phyloP scores from a whole-genome alignment of 768 basidiomycete genomes.

The Agaricus sinodeliciosus region DNA sequence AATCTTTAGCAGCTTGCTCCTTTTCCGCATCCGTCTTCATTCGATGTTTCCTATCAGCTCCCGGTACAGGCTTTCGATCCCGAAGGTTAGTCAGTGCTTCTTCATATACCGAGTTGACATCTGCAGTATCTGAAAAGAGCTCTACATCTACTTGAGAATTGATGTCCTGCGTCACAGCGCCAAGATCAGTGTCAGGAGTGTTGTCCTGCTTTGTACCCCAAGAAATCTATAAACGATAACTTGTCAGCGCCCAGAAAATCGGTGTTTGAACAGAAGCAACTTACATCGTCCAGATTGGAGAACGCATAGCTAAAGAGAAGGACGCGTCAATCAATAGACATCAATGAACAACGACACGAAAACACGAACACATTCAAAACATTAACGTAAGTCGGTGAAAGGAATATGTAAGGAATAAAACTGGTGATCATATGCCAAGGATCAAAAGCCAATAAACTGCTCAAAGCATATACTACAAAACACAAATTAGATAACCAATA shows the following conservation, averaged over 20 bases:
- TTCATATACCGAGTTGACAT: slow-evolving; percentile 79
- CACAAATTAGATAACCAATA: background rate
- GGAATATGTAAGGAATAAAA: slow-evolving; percentile 80
- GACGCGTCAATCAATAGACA: background rate
- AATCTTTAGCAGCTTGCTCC: slow-evolving; percentile 73
- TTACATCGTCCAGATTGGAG: slow-evolving; percentile 78
- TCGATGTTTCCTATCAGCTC: slow-evolving; percentile 19
- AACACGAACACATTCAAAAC: slow-evolving; percentile 64
- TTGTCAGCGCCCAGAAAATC: background rate
- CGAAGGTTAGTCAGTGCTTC: slow-evolving; percentile 72
- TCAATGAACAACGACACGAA: background rate
- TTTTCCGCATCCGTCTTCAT: slow-evolving; percentile 46
- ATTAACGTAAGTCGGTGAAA: slow-evolving; percentile 79
- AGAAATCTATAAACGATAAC: slow-evolving; percentile 49
- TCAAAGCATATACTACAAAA: slow-evolving; percentile 60
- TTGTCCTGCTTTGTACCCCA: slow-evolving; percentile 97
- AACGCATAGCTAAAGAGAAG: slow-evolving; percentile 61
- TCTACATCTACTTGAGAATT: slow-evolving; percentile 84
- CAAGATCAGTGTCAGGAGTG: slow-evolving; percentile 67
- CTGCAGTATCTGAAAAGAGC: slow-evolving; percentile 73
- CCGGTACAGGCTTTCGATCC: slow-evolving; percentile 25
- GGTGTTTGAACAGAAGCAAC: slow-evolving; percentile 18
- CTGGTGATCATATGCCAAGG: slow-evolving; percentile 97
- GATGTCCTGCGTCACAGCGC: slow-evolving; percentile 75
- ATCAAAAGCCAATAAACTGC: slow-evolving; percentile 81